Conservation (phyloP, 164 flowering plant genomes). For the Magnolia kwangsiensis region DNA sequence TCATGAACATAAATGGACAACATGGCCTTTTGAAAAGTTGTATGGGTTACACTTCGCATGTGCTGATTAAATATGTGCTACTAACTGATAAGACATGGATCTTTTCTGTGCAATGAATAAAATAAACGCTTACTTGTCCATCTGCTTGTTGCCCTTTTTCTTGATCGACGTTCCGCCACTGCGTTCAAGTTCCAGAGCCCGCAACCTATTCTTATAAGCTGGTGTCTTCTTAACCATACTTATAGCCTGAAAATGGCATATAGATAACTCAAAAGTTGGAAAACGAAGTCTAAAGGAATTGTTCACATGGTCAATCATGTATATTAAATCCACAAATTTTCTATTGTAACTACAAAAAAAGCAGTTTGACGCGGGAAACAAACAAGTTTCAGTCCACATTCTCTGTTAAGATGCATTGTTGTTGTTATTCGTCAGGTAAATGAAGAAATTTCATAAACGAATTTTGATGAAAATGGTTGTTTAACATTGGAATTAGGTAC, state of each 20-base stretch:
- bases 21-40: no score
- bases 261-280: neutral
- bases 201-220: slow-evolving; percentile 84
- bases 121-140: slow-evolving; percentile 54
- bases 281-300: no score
- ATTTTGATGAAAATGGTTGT: neutral
- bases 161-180: slow-evolving; percentile 66
- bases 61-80: no score
- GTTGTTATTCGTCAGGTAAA: neutral
- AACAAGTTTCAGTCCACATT: neutral
- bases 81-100: no score
- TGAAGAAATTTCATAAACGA: neutral
- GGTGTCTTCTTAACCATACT: slow-evolving; percentile 94
- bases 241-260: slow-evolving; percentile 54
- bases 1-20: no score
- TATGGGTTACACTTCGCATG: no score
- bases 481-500: neutral
- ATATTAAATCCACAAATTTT: neutral
- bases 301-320: neutral
- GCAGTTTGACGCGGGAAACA: neutral
- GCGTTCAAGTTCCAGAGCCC: slow-evolving; percentile 88
- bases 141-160: slow-evolving; percentile 74
- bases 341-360: neutral
- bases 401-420: neutral
- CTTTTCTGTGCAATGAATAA: neutral